Percentiles rank a stretch among this genome's conserved stretches.
phyloP scores from a whole-genome alignment of 192 early-diverging fungal species.

The Coemansia sp. region DNA sequence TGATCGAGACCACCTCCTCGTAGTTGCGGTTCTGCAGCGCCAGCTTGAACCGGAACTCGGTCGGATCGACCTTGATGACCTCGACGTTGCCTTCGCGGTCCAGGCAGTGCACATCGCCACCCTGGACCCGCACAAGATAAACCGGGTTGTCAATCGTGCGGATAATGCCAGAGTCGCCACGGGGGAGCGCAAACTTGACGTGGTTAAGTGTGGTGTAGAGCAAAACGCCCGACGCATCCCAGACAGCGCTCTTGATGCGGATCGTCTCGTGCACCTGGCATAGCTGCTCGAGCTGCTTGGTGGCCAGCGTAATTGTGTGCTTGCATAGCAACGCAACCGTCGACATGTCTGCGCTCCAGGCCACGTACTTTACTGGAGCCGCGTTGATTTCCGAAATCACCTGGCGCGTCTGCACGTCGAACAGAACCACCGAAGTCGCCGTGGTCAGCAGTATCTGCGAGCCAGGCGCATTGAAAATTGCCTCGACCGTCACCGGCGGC shows the following conservation, averaged over 20 bases:
- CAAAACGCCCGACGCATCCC: constrained; percentile 90
- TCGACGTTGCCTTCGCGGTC: constrained; percentile 89
- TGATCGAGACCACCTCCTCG: constrained; percentile 94
- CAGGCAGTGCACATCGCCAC: constrained; percentile 79
- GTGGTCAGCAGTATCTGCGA: constrained; percentile 78
- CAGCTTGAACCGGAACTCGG: constrained; percentile 98
- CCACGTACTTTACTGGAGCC: constrained; percentile 86
- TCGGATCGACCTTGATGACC: constrained; percentile 88
- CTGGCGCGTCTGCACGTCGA: constrained; percentile 81
- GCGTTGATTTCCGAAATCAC: constrained; percentile 73
- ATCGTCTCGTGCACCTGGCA: constrained; percentile 95
- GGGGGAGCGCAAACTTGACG: constrained; percentile 92
- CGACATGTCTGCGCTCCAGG: constrained; percentile 87
- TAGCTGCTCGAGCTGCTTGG: constrained; percentile 82
- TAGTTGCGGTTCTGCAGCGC: constrained; percentile 88
- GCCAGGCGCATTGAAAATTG: constrained; percentile 88
- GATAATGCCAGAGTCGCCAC: constrained; percentile 96
- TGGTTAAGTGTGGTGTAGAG: constrained; percentile 97
- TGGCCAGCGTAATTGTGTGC: constrained; percentile 90
- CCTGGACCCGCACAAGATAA: constrained; percentile 83
- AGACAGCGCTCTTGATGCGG: constrained; percentile 94
- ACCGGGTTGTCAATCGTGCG: constrained; percentile 94
- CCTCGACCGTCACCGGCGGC: constrained; percentile 66
- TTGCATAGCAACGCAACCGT: constrained; percentile 92
- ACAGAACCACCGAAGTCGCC: constrained; percentile 81